phyloP scores from a whole-genome alignment of 345 rosid genomes.

The Acer negundo region DNA sequence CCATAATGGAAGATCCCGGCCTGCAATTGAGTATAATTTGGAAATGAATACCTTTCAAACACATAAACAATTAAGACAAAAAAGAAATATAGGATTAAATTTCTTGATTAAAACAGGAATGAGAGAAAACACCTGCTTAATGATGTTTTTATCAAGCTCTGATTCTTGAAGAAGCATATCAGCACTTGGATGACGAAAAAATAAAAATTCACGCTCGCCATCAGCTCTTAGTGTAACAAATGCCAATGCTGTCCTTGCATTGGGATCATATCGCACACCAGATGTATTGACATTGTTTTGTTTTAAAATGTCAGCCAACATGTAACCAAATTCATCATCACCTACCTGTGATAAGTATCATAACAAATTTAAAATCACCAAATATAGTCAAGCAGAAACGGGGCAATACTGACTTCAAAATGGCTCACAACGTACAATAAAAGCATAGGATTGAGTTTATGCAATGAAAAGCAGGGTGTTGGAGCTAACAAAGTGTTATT shows the following conservation, averaged over 20 bases:
- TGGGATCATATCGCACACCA: conserved; percentile 74
- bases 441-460: conserved; percentile 10
- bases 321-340: conserved; percentile 92
- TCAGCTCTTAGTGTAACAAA: conserved; percentile 90
- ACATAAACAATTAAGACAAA: background rate
- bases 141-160: conserved; percentile 70
- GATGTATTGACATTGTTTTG: conserved; percentile 80
- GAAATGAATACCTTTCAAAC: conserved; percentile 7
- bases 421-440: conserved; percentile 10
- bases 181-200: conserved; percentile 97
- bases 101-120: conserved; percentile 1
- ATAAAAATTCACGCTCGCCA: conserved; percentile 97
- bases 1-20: conserved; percentile 94
- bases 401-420: background rate
- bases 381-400: background rate
- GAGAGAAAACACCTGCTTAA: conserved; percentile 59
- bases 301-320: conserved; percentile 78
- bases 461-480: conserved; percentile 2
- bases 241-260: conserved; percentile 89
- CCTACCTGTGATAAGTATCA: conserved; percentile 47
- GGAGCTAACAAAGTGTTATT: background rate
- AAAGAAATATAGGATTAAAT: background rate
- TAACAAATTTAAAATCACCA: background rate
- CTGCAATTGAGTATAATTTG: conserved; percentile 42
- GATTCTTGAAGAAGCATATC: conserved; percentile 94